Base-by-base conservation (phyloP, 768 basidiomycete genomes). In the Pulveroboletus sp. region DNA sequence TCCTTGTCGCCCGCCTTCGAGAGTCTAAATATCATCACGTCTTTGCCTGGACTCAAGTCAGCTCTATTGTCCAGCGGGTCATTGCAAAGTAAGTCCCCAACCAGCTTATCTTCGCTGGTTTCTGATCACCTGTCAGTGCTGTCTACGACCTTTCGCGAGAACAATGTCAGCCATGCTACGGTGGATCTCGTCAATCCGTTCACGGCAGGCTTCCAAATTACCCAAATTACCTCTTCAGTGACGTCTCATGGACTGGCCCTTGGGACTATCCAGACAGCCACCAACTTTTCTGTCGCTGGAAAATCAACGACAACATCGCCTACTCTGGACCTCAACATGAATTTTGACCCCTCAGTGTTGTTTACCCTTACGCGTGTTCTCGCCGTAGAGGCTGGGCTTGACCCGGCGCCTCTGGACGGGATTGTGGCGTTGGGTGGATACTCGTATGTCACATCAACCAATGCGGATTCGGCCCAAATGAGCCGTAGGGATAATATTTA, bases 281-380 rank as follows among this genome's bases (percentile, higher is more conserved):
- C 71, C 2, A 70, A 75, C 52, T 85, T 88, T 59, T 63, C 61
- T 12, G 71, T 78, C 0, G 58, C 72, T 6, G 81, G 84, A 10
- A 80, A 81, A 51, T 66, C 73, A 5, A 78, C 73, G 4, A 82
- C 78, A 3, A 66, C 71, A 27, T 85, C 83, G 2, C 85, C 87
- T 8, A 61, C 60, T 6, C 68, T 89, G 49, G 67, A 80, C 49
- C 67, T 87, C 45, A 68, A 79, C 56, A 77, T 88, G 77, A 85
- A 87, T 60, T 75, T 82, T 53, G 80, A 87, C 53, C 84, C 85
- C 17, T 64, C 78, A 9, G 68, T 76, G n/a, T 69, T 90, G 32
- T 89, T 90, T 63, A 84, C 85, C 0, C 69, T 89, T 20, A 84
- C 84, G 27, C 78, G 85, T n/a, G 70, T 74, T 5, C 73, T 88